These are phyloP conservation scores for Stagonosporopsis vannaccii DNA, from an alignment of 2,329 filamentous ascomycete species.

Conservation along the genomic window DNA sequence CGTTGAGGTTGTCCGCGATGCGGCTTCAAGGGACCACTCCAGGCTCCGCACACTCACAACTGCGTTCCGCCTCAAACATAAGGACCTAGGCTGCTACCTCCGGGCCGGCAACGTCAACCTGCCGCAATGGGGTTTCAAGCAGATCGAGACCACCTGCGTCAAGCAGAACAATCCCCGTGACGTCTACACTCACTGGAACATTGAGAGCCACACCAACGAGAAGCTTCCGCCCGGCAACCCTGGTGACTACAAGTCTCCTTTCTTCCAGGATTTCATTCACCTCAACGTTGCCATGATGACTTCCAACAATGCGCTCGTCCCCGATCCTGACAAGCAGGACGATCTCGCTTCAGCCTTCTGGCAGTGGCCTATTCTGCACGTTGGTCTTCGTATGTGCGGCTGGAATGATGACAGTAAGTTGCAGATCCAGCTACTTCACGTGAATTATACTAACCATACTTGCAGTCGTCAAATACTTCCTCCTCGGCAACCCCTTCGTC, in stretches of 20 bases:
- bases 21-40: slow-evolving; percentile 82
- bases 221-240: slow-evolving; percentile 88
- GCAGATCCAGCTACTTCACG: background rate
- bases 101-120: slow-evolving; percentile 95
- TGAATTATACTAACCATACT: slow-evolving; percentile 20
- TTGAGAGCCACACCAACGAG: slow-evolving; percentile 93
- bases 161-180: slow-evolving; percentile 93
- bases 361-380: slow-evolving; percentile 97
- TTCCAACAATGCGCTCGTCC: slow-evolving; percentile 97
- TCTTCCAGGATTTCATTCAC: slow-evolving; percentile 97
- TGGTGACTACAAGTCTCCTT: slow-evolving; percentile 93
- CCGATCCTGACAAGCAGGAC: slow-evolving; percentile 98
- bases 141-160: slow-evolving; percentile 95
- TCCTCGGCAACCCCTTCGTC: slow-evolving; percentile 93
- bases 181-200: slow-evolving; percentile 98
- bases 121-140: slow-evolving; percentile 99
- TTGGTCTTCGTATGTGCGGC: slow-evolving; percentile 96
- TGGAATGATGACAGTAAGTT: slow-evolving; percentile 82
- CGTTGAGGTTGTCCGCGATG: slow-evolving; percentile 89
- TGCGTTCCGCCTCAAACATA: slow-evolving; percentile 86
- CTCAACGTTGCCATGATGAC: slow-evolving; percentile 99
- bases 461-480: slow-evolving; percentile 88
- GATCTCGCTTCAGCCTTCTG: slow-evolving; percentile 96
- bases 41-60: slow-evolving; percentile 91
- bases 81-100: slow-evolving; percentile 86